A percentile compares a stretch with the other conserved stretches of the same genome.
Conservation (phyloP, 306 rosid genomes). For the Betula pendula region DNA sequence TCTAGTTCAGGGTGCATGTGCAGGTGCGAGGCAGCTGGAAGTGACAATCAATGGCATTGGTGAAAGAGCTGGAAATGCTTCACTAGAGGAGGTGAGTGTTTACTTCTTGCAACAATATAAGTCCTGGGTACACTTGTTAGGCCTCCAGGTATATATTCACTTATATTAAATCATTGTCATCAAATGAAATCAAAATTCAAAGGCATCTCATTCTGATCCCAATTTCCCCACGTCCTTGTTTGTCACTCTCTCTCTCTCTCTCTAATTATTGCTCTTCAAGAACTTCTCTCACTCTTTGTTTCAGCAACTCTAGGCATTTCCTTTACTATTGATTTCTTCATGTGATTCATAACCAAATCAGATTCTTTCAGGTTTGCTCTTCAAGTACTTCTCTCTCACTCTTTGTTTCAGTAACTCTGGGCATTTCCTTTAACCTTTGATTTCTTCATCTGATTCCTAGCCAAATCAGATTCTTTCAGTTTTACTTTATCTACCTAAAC, state of each 20-base stretch:
- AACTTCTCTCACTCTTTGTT: neutral
- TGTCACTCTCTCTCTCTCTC: neutral
- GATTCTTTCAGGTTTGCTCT: neutral
- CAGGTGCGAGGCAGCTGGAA: conserved; percentile 97
- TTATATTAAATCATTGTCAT: neutral
- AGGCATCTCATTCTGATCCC: neutral
- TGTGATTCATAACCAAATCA: neutral
- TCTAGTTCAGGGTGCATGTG: conserved; percentile 79
- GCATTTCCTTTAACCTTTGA: neutral
- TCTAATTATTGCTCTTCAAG: neutral
- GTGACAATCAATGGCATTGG: conserved; percentile 98
- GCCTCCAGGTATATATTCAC: neutral
- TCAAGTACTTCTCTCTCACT: too few relatives aligned
- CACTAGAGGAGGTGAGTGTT: conserved; percentile 79
- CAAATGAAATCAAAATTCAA: neutral
- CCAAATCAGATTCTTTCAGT: neutral
- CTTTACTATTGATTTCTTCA: neutral
- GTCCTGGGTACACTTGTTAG: neutral
- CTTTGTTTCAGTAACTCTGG: neutral
- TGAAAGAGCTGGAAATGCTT: conserved; percentile 99
- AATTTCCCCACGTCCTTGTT: neutral
- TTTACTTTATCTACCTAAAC: neutral
- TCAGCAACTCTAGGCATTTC: neutral
- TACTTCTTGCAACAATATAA: conserved; percentile 13
- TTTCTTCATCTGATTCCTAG: neutral